phyloP scores from a whole-genome alignment of 1,284 basidiomycete species.

The Athelia sp. region DNA sequence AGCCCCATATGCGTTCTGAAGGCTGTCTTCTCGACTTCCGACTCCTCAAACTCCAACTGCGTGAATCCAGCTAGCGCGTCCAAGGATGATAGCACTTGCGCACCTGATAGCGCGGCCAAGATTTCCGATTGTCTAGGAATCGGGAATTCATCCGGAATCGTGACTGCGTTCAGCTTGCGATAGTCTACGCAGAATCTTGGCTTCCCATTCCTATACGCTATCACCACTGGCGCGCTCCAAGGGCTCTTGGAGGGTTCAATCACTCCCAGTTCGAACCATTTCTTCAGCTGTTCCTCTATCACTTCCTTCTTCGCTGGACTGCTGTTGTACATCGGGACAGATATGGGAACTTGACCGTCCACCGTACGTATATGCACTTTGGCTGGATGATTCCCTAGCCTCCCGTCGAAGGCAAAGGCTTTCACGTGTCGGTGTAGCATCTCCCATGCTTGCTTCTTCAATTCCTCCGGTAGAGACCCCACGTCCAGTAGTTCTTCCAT shows the following conservation, averaged over 20 bases:
- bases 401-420: slow-evolving; percentile 22
- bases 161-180: too few relatives aligned
- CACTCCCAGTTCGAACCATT: slow-evolving; percentile 22
- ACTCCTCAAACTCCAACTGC: too few relatives aligned
- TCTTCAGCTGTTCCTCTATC: slow-evolving; percentile 25
- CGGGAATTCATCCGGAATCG: too few relatives aligned
- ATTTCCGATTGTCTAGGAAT: too few relatives aligned
- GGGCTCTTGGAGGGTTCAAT: slow-evolving; percentile 29
- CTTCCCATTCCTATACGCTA: slow-evolving; percentile 28
- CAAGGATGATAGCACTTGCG: too few relatives aligned
- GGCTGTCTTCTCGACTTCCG: too few relatives aligned
- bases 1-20: too few relatives aligned
- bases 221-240: slow-evolving; percentile 27
- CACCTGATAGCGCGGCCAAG: too few relatives aligned
- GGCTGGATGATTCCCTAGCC: slow-evolving; percentile 15
- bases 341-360: slow-evolving; percentile 14
- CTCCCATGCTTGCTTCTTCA: slow-evolving; percentile 1
- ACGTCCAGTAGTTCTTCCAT: slow-evolving; percentile 9
- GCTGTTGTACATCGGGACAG: slow-evolving; percentile 18
- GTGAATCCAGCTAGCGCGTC: too few relatives aligned
- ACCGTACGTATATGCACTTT: slow-evolving; percentile 12
- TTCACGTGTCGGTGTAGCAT: slow-evolving; percentile 8
- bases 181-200: too few relatives aligned
- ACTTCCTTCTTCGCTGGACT: slow-evolving; percentile 26
- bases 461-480: slow-evolving; percentile 8